Evolutionary conservation across 1,284 basidiomycete species (phyloP).

Genomic region (Ganoderma lucidum): DNA sequence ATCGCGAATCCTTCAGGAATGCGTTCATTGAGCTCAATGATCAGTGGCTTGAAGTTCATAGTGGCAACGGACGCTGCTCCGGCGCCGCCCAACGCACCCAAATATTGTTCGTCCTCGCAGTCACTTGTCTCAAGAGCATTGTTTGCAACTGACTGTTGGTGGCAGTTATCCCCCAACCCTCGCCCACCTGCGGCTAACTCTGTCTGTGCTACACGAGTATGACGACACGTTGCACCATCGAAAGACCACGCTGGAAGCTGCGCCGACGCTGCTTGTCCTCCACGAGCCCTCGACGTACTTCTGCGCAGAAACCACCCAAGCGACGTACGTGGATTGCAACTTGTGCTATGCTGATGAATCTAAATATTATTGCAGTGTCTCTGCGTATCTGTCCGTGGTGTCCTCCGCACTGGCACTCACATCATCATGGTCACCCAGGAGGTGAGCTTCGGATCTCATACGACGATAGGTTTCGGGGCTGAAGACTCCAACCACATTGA

Average conservation of each 20-base stretch:
- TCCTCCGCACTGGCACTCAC: slow-evolving; percentile 50
- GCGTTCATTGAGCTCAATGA: slow-evolving; percentile 60
- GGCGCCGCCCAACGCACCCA: slow-evolving; percentile 55
- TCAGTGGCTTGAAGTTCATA: slow-evolving; percentile 57
- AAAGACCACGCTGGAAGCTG: slow-evolving; percentile 51
- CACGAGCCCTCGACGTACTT: slow-evolving; percentile 73
- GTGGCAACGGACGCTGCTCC: slow-evolving; percentile 52
- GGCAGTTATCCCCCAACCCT: slow-evolving; percentile 72
- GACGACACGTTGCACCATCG: slow-evolving; percentile 34
- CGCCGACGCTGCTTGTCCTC: slow-evolving; percentile 66
- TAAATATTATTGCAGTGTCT: slow-evolving; percentile 41
- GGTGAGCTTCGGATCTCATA: slow-evolving; percentile 22
- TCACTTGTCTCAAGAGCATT: background rate
- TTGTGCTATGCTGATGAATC: background rate
- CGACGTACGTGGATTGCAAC: slow-evolving; percentile 36
- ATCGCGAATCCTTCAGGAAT: slow-evolving; percentile 48
- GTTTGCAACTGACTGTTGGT: background rate
- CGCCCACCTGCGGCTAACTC: slow-evolving; percentile 61
- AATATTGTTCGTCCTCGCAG: slow-evolving; percentile 59
- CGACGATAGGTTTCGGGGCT: background rate
- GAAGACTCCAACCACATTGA: background rate
- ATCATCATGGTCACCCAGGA: slow-evolving; percentile 41
- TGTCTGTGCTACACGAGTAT: slow-evolving; percentile 61
- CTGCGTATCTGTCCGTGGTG: slow-evolving; percentile 58
- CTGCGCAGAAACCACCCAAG: slow-evolving; percentile 37